Percentiles rank a stretch among this genome's conserved stretches.
These are phyloP conservation scores for Articulospora tetracladia DNA, from an alignment of 495 filamentous ascomycete genomes.

Conservation along the genomic window DNA sequence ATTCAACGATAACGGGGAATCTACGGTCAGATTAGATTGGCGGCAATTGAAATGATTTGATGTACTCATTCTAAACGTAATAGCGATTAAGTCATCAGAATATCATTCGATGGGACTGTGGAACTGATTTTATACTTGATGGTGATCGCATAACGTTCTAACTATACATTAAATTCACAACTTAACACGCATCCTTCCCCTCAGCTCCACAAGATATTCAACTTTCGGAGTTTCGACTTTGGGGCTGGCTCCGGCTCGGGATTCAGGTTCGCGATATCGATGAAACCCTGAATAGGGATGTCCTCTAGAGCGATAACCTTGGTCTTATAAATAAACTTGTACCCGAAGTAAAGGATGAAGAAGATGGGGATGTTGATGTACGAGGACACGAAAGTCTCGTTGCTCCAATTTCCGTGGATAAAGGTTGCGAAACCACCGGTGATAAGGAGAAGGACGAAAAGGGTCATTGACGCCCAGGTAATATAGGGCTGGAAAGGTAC, in stretches of 20 bases:
- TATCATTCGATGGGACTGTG: too few species aligned
- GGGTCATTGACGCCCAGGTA: conserved; percentile 52
- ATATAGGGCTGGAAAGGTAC: conserved; percentile 57
- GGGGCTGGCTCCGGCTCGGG: conserved; percentile 3
- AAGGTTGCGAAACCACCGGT: conserved; percentile 14
- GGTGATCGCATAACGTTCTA: too few species aligned
- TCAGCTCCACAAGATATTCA: conserved; percentile 17
- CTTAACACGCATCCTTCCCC: neutral
- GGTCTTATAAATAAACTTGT: conserved; percentile 45
- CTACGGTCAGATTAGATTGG: too few species aligned
- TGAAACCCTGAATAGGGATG: conserved; percentile 11
- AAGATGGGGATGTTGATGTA: conserved; percentile 60
- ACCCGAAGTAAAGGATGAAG: conserved; percentile 47
- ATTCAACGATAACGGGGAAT: too few species aligned
- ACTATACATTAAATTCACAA: too few species aligned
- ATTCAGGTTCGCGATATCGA: conserved; percentile 14
- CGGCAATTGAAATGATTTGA: too few species aligned
- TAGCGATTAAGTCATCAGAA: too few species aligned
- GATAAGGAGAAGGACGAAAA: conserved; percentile 41
- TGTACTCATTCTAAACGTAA: too few species aligned
- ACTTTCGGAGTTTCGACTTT: neutral
- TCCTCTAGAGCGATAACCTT: conserved; percentile 9
- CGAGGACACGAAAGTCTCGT: conserved; percentile 47
- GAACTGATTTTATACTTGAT: too few species aligned
- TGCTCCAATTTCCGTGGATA: conserved; percentile 18